These are phyloP conservation scores for Saccharomycopsis babjevae DNA, from an alignment of 805 yeast genomes.

Conservation along the genomic window DNA sequence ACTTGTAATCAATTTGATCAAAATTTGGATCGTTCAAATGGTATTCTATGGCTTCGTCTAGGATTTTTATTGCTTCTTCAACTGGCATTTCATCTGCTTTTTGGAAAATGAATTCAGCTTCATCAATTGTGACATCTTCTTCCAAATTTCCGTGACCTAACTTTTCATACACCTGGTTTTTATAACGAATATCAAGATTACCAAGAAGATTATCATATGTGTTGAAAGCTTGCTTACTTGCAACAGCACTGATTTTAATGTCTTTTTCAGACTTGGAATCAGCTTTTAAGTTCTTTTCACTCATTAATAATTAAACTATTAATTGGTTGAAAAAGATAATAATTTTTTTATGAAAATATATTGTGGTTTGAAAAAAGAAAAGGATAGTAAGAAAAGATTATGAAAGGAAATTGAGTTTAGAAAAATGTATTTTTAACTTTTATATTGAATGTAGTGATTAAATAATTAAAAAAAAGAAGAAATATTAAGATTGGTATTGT, in stretches of 20 bases:
- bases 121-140: conserved; percentile 11
- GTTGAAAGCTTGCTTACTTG: not conserved
- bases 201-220: conserved; percentile 11
- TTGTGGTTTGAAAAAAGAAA: not conserved
- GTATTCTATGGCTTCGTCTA: conserved; percentile 30
- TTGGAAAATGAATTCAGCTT: conserved; percentile 25
- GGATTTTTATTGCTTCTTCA: conserved; percentile 32
- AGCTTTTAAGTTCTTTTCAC: not conserved
- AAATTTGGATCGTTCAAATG: conserved; percentile 41
- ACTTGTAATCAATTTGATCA: conserved; percentile 29
- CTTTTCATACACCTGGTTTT: conserved; percentile 21
- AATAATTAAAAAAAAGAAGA: not conserved
- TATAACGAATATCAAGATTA: conserved; percentile 22
- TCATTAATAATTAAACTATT: not conserved
- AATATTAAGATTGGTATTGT: not conserved
- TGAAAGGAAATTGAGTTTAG: not conserved
- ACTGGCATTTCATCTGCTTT: conserved; percentile 28
- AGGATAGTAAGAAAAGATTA: not conserved
- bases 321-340: not conserved
- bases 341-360: no score
- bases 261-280: not conserved
- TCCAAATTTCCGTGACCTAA: conserved; percentile 15
- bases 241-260: not conserved
- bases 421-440: not conserved
- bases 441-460: not conserved